phyloP scores from a whole-genome alignment of 345 rosid species.

The Firmiana major region DNA sequence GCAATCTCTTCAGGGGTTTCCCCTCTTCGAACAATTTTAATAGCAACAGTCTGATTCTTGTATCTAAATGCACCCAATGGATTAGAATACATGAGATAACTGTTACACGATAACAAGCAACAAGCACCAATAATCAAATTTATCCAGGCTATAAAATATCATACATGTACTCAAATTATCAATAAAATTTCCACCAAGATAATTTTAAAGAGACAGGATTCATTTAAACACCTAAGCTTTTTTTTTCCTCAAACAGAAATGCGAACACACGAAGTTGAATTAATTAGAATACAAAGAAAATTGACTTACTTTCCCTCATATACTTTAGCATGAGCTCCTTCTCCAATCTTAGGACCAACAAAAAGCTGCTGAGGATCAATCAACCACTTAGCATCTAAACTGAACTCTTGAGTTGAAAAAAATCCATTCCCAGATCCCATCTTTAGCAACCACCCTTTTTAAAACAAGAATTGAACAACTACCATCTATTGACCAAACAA shows the following conservation, averaged over 20 bases:
- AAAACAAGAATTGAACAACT: constrained; percentile 9
- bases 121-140: background rate
- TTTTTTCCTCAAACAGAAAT: background rate
- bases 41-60: constrained; percentile 78
- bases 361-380: constrained; percentile 85
- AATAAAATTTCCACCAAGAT: background rate
- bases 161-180: background rate
- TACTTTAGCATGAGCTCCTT: constrained; percentile 99
- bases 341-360: constrained; percentile 99
- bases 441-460: constrained; percentile 10
- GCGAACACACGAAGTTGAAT: background rate
- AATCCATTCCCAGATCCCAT: constrained; percentile 89
- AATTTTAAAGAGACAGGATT: background rate
- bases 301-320: constrained; percentile 95
- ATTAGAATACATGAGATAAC: constrained; percentile 4
- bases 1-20: constrained; percentile 83
- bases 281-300: background rate
- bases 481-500: constrained; percentile 26
- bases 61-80: constrained; percentile 45
- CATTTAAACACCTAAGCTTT: background rate
- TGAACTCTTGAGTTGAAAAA: constrained; percentile 49
- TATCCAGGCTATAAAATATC: background rate
- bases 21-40: constrained; percentile 76
- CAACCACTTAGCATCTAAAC: constrained; percentile 81
- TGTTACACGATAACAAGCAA: background rate